Evolutionary conservation across 352 stramenopile genomes (phyloP), one percentile per base, ranked within the genome.

Genomic region (Globisporangium abappressorium): DNA sequence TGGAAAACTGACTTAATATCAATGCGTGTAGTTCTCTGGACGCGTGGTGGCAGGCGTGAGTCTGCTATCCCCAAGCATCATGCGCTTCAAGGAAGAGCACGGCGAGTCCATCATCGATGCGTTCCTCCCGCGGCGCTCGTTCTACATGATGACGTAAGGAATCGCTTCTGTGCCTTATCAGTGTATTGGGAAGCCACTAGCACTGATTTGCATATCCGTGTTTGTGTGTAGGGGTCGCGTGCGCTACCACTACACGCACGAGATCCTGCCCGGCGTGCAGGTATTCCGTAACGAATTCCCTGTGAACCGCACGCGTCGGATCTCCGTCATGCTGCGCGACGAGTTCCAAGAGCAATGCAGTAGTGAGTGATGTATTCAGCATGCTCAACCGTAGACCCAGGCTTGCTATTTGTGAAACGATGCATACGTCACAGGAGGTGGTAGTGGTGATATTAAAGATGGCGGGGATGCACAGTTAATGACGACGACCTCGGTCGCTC

Each of bases 101-200:
- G 82, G 84, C 55, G 73, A 88, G 58, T 90, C 82, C 26, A 43
- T 87, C 55, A 77, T 95, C 33, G 83, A 95, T 47, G 81, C 81
- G 0, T 79, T 82, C 55, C 64, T 95, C 57, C 78, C 79, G 30
- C 87, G 83, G 36, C 83, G 87, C 54, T 95, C 85, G 51, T 86
- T 95, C 71, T 95, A 95, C 76, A 87, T 92, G 81, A 93, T 95
- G 85, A 93, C 84, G 83, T 91, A 80, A 70, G 77, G 75, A 1
- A 6, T 3, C 4, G 15, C 20, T 65, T 15, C 36, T 64, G 9
- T 11, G 22, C 5, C 9, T 26, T 14, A 26, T 46, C 36, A 22
- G 1, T 38, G 41, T 18, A 41, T 41, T 38, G 28, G 2, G 5
- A 30, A n/a, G 30, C 11, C 12, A 49, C 61, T 38, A 14, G 46